Evolutionary conservation across 352 stramenopile genomes (phyloP).

Genomic region (Phytopythium helicoides): DNA sequence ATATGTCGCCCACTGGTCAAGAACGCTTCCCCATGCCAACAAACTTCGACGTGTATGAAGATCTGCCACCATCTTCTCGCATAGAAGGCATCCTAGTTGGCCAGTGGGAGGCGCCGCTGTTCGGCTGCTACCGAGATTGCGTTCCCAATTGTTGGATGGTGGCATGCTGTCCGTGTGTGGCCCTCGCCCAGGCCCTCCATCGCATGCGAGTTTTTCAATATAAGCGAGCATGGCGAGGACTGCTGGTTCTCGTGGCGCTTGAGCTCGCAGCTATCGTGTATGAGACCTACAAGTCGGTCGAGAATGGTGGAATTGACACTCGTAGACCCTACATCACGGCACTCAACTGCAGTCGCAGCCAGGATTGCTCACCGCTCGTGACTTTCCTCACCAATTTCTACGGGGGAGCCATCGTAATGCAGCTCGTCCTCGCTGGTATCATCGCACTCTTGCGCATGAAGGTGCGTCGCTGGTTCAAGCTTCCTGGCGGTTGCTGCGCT

Average conservation of each 20-base stretch:
- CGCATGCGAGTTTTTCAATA: constrained; percentile 16
- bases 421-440: constrained; percentile 11
- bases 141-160: constrained; percentile 46
- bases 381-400: constrained; percentile 20
- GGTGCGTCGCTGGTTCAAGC: constrained; percentile 29
- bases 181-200: constrained; percentile 36
- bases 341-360: background rate
- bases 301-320: background rate
- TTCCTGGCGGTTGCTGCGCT: constrained; percentile 21
- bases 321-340: constrained; percentile 5
- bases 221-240: constrained; percentile 5
- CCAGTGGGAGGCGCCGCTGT: constrained; percentile 34
- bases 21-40: background rate
- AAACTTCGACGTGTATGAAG: background rate
- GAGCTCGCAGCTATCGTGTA: constrained; percentile 1
- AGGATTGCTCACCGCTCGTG: constrained; percentile 15
- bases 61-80: constrained; percentile 4
- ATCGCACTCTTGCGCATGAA: constrained; percentile 23
- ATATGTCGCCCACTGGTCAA: background rate
- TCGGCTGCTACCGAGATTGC: constrained; percentile 29
- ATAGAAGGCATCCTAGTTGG: constrained; percentile 17
- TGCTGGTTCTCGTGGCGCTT: constrained; percentile 15
- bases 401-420: constrained; percentile 5
- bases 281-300: constrained; percentile 1
- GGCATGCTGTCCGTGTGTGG: constrained; percentile 40